Conservation (phyloP, 371 early-diverging fungal species). For the Mucor racemosus region DNA sequence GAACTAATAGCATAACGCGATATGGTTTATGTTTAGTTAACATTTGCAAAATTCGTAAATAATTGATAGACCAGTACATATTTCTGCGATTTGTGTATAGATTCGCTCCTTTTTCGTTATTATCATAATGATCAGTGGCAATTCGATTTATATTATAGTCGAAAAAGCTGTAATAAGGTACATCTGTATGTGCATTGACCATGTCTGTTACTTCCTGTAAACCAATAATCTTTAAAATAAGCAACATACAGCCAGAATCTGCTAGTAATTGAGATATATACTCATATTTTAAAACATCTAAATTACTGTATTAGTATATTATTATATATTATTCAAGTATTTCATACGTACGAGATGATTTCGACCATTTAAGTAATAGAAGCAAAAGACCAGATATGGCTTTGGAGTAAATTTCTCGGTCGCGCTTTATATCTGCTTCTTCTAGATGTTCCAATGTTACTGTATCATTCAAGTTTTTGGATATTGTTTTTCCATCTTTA, state of each 20-base stretch:
- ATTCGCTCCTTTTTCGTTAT: neutral
- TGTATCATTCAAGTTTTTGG: neutral
- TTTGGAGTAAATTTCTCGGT: conserved; percentile 79
- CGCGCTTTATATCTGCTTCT: conserved; percentile 54
- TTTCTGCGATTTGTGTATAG: conserved; percentile 49
- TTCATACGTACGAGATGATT: conserved; percentile 64
- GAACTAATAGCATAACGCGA: conserved; percentile 75
- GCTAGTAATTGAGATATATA: conserved; percentile 76
- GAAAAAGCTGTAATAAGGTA: conserved; percentile 54
- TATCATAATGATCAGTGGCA: conserved; percentile 9
- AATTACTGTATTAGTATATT: neutral
- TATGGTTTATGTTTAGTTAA: conserved; percentile 79
- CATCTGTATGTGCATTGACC: conserved; percentile 61
- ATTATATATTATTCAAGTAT: neutral
- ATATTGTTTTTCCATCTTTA: neutral
- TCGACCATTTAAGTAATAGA: conserved; percentile 68
- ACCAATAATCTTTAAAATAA: conserved; percentile 81
- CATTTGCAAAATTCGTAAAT: conserved; percentile 78
- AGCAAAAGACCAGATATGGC: conserved; percentile 74
- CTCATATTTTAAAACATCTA: conserved; percentile 77
- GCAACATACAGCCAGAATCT: conserved; percentile 80
- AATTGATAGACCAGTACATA: conserved; percentile 77
- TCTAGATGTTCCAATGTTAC: conserved; percentile 35
- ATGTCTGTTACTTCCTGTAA: conserved; percentile 66
- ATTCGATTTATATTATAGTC: conserved; percentile 12